phyloP scores from a whole-genome alignment of 225 moss, liverwort and hornwort genomes.

The Antitrichia curtipendula region DNA sequence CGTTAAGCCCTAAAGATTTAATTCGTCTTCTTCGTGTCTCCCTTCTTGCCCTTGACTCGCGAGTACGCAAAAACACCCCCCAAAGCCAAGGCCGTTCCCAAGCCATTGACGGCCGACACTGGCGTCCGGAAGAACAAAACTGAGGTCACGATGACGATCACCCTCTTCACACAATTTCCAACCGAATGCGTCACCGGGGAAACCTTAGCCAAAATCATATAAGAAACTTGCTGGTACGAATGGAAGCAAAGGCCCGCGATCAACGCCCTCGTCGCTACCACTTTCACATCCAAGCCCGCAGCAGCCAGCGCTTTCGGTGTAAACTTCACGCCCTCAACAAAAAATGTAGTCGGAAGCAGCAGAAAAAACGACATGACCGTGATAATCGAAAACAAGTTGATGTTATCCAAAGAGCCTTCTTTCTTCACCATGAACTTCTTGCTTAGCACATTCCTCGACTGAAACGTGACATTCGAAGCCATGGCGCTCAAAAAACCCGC shows the following conservation, averaged over 20 bases:
- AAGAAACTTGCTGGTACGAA: constrained; percentile 96
- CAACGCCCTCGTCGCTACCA: constrained; percentile 65
- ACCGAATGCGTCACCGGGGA: constrained; percentile 96
- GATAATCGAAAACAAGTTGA: constrained; percentile 92
- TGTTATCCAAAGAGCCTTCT: constrained; percentile 88
- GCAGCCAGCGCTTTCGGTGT: constrained; percentile 52
- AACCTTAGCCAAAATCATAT: constrained; percentile 87
- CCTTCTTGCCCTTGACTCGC: constrained; percentile 66
- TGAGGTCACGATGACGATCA: constrained; percentile 93
- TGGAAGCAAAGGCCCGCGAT: constrained; percentile 93
- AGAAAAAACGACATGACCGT: constrained; percentile 81
- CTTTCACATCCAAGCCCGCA: constrained; percentile 73
- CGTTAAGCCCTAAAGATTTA: neutral
- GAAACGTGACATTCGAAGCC: constrained; percentile 97
- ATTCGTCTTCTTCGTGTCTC: constrained; percentile 15
- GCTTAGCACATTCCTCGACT: constrained; percentile 90
- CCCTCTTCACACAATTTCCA: constrained; percentile 97
- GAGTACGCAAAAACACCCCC: constrained; percentile 95
- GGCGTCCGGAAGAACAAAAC: constrained; percentile 93
- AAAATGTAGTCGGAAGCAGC: constrained; percentile 42
- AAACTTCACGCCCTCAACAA: constrained; percentile 72
- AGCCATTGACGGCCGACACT: constrained; percentile 77
- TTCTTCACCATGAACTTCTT: constrained; percentile 99
- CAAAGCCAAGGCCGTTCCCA: constrained; percentile 85
- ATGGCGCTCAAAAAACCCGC: constrained; percentile 88